Evolutionary conservation across 2,329 filamentous ascomycete species (phyloP).

Genomic region (Madurella fahalii): DNA sequence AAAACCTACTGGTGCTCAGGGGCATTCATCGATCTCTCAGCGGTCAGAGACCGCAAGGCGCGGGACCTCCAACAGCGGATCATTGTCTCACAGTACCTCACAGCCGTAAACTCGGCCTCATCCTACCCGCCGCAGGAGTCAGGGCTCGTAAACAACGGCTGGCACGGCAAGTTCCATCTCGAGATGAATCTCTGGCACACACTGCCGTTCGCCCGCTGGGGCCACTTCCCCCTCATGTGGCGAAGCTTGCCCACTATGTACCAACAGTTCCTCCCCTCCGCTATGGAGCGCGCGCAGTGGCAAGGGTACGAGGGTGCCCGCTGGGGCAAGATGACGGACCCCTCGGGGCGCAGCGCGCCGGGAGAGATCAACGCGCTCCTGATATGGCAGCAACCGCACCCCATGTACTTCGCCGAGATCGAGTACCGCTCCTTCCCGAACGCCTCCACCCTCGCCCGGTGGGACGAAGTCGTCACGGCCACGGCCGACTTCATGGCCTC

Average conservation of each 20-base stretch:
- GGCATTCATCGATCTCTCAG: constrained; percentile 49
- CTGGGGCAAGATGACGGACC: constrained; percentile 55
- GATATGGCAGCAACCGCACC: constrained; percentile 61
- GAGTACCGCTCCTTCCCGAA: constrained; percentile 47
- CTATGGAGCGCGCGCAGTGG: constrained; percentile 33
- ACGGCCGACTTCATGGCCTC: constrained; percentile 58
- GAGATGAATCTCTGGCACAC: constrained; percentile 54
- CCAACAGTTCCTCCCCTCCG: constrained; percentile 40
- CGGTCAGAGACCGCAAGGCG: constrained; percentile 37
- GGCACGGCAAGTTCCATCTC: constrained; percentile 54
- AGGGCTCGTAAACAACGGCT: constrained; percentile 51
- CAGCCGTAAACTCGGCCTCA: constrained; percentile 49
- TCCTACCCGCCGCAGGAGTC: constrained; percentile 42
- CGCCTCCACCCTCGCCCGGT: constrained; percentile 42
- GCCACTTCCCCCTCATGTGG: constrained; percentile 41
- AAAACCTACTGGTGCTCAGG: constrained; percentile 46
- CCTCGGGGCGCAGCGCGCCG: constrained; percentile 50
- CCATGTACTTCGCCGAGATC: constrained; percentile 56
- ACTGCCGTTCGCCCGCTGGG: constrained; percentile 48
- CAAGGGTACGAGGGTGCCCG: constrained; percentile 44
- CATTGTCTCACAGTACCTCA: constrained; percentile 50
- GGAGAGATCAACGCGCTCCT: constrained; percentile 59
- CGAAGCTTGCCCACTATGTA: constrained; percentile 46
- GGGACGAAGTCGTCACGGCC: constrained; percentile 49
- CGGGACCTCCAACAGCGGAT: constrained; percentile 49